Base-by-base conservation (phyloP, 2,329 filamentous ascomycete genomes). In the Apiospora saccharicola region DNA sequence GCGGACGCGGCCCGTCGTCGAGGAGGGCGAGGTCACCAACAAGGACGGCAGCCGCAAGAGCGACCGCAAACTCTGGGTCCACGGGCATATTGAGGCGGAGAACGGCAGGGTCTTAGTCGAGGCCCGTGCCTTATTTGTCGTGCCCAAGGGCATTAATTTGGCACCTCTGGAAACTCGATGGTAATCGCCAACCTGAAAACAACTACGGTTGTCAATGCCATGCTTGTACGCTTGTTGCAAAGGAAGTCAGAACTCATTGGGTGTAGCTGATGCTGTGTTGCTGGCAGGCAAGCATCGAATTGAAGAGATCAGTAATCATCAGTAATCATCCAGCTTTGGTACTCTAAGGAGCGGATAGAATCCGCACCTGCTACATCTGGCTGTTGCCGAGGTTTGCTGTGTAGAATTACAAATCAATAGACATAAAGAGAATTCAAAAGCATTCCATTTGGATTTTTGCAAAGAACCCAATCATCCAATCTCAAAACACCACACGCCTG, bases 71-170 rank as follows among this genome's bases (percentile, higher is more conserved):
- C 79, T 84, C 70, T 90, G 87, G 83, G 89, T 88, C 61, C 80
- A 81, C 51, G 89, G 85, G 4, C 85, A 83, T 30, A 77, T 92
- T 19, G 88, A 91, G 81, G 87, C 83, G 24, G 74, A 87, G 30
- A 83, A 86, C n/a, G 91, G 90, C 6, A 82, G 81, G 44, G 79
- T 90, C 13, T 90, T 86, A 76, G 90, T 91, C 0, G 86, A 88
- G 77, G 90, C 90, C 0, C 87, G 84, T 69, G 88, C 82, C 8
- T 78, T 91, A 68, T 91, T 90, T 78, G 88, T 91, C 49, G 86
- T 89, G n/a, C 88, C 89, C 6, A 86, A 86, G 79, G 83, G 81
- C 16, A 80, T 86, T 73, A 79, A 83, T 72, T 78, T 86, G 68
- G 80, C 76, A 74, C 80, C 79, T 51, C 74, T 86, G 70, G 81